Percentiles rank a stretch among this genome's conserved stretches.
Conservation (phyloP, 345 rosid genomes). For the Heritiera littoralis region DNA sequence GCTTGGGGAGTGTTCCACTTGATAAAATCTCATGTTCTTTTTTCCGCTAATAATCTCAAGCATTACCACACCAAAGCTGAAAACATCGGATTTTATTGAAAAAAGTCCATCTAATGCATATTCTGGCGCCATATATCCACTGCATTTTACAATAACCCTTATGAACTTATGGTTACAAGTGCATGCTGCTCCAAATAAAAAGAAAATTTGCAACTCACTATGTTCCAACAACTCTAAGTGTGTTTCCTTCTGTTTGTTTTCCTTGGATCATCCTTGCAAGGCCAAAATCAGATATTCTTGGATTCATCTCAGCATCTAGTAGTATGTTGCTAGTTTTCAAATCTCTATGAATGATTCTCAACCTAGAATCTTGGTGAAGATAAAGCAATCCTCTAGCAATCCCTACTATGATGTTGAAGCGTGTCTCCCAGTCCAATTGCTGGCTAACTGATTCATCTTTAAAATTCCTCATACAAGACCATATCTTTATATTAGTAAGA, state of each 20-base stretch:
- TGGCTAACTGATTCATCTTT: not conserved
- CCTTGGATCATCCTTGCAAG: slow-evolving; percentile 24
- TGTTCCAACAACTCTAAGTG: slow-evolving; percentile 18
- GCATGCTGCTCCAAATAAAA: not conserved
- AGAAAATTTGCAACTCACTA: slow-evolving; percentile 16
- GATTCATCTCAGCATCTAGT: slow-evolving; percentile 24
- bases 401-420: slow-evolving; percentile 22
- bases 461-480: not conserved
- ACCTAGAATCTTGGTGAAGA: slow-evolving; percentile 28
- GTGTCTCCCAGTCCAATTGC: slow-evolving; percentile 19
- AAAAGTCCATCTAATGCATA: slow-evolving; percentile 16
- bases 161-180: not conserved
- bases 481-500: not conserved
- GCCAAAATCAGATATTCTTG: slow-evolving; percentile 25
- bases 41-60: slow-evolving; percentile 12
- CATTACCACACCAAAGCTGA: not conserved
- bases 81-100: slow-evolving; percentile 7
- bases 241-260: slow-evolving; percentile 21
- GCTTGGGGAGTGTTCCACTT: not conserved
- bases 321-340: slow-evolving; percentile 25
- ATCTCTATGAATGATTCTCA: slow-evolving; percentile 27
- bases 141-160: not conserved
- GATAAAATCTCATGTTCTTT: not conserved
- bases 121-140: slow-evolving; percentile 6
- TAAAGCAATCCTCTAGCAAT: slow-evolving; percentile 26